Evolutionary conservation across 208 protist genomes (phyloP), one percentile per base, ranked within the genome.

Genomic region (Acanthamoeba sp.): DNA sequence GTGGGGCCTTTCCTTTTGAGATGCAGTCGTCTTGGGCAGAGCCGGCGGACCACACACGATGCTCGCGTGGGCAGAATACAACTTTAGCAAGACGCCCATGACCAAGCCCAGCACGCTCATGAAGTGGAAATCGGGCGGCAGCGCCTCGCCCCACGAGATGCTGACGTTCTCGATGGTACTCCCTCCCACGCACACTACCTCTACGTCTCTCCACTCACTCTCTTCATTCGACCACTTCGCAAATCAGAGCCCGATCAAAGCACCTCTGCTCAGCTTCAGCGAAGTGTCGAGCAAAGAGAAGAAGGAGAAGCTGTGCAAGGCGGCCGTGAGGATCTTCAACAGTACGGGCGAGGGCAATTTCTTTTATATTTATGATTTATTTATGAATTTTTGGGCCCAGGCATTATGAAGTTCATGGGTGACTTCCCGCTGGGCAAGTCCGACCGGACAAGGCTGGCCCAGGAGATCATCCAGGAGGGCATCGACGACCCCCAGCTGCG

Each of bases 351-450:
- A n/a, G n/a, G n/a, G n/a, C n/a, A n/a, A n/a, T n/a, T n/a, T n/a
- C n/a, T n/a, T n/a, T n/a, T n/a, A n/a, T n/a, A n/a, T n/a, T n/a
- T n/a, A n/a, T n/a, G n/a, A n/a, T n/a, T n/a, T n/a, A n/a, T n/a
- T n/a, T n/a, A n/a, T n/a, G n/a, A n/a, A n/a, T n/a, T n/a, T n/a
- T n/a, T n/a, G n/a, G n/a, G n/a, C n/a, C n/a, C 62, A 69, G 62
- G 62, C 48, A 93, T 93, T 6, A 93, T 93, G 88, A 93, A 93
- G 88, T 69, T 69, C 32, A 93, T 93, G 88, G 88, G 40, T 38
- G 88, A 93, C 88, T 93, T 93, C 62, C 88, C 88, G 36, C 40
- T 93, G 36, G 88, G 88, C 36, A 93, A 93, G 88, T 48, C 16
- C n/a, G 32, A 69, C 10, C 27, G 40, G 22, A 52, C 88, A 16